These are phyloP conservation scores for Rosa hybrid DNA, from an alignment of 331 rosid genomes.

Conservation along the genomic window DNA sequence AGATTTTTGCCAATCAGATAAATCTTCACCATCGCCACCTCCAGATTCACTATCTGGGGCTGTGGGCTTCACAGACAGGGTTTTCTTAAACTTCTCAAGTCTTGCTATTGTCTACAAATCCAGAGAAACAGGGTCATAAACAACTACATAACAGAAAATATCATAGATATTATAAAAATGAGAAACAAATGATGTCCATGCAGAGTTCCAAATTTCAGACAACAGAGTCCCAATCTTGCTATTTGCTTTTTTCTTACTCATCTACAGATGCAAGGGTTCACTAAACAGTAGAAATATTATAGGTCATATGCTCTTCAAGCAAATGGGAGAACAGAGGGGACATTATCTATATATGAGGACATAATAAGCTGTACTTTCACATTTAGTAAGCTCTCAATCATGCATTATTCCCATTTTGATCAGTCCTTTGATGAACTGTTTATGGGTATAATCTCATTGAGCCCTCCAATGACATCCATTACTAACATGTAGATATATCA, in stretches of 20 bases:
- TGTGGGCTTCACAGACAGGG: conserved; percentile 24
- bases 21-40: conserved; percentile 47
- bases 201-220: conserved; percentile 2
- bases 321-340: not conserved
- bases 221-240: not conserved
- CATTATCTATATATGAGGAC: no score
- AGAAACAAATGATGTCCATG: not conserved
- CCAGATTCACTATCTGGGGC: conserved; percentile 36
- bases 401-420: not conserved
- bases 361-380: not conserved
- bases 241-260: not conserved
- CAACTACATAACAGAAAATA: not conserved
- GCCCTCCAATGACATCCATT: not conserved
- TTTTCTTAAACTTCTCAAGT: conserved; percentile 46
- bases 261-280: not conserved
- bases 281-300: not conserved
- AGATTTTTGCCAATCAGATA: conserved; percentile 74
- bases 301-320: not conserved
- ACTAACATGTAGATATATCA: not conserved
- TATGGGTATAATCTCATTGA: not conserved
- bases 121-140: not conserved
- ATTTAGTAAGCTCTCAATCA: not conserved
- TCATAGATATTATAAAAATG: not conserved
- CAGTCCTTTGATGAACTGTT: not conserved
- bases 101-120: conserved; percentile 47